Conservation (phyloP, 257 asterid species). For the Capsicum chinense region DNA sequence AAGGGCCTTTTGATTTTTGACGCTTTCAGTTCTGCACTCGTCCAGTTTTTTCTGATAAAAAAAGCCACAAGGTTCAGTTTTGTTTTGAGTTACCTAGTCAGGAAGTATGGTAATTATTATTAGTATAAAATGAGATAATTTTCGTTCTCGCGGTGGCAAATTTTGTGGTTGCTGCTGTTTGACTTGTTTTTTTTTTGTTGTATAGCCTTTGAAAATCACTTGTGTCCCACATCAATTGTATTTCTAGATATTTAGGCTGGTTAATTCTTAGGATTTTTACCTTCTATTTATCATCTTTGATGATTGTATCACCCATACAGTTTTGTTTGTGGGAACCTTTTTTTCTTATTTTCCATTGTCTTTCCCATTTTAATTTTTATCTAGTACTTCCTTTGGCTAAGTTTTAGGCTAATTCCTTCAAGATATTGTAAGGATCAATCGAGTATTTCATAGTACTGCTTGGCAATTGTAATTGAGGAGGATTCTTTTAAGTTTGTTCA, state of each 20-base stretch:
- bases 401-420: background rate
- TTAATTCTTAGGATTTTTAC: conserved; percentile 9
- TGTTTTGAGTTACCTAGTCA: conserved; percentile 38
- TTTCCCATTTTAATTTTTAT: background rate
- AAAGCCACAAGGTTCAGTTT: conserved; percentile 37
- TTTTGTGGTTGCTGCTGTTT: conserved; percentile 47
- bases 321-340: background rate
- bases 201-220: conserved; percentile 52
- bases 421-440: background rate
- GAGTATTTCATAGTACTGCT: background rate
- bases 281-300: background rate
- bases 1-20: conserved; percentile 51
- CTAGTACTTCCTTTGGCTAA: background rate
- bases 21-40: background rate
- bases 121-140: background rate
- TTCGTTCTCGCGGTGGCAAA: conserved; percentile 36
- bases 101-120: conserved; percentile 21
- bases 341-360: background rate
- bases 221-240: conserved; percentile 37
- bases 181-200: conserved; percentile 42
- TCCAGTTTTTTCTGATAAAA: conserved; percentile 4
- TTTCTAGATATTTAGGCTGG: conserved; percentile 26
- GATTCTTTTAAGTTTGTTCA: background rate
- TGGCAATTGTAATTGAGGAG: background rate
- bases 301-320: conserved; percentile 18